Conservation (phyloP, 345 rosid genomes). For the Noccaea caerulescens region DNA sequence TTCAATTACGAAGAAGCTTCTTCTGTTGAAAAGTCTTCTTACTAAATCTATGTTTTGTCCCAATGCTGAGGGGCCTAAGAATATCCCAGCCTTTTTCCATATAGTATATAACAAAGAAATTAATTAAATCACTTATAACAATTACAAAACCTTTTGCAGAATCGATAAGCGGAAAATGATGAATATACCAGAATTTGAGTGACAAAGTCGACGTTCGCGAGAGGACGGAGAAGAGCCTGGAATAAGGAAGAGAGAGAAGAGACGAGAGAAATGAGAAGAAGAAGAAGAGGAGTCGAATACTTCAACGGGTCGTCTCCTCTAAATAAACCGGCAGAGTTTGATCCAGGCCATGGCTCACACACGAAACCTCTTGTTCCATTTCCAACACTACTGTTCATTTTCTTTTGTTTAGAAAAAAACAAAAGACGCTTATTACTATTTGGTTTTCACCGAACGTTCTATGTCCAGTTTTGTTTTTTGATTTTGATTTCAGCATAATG, state of each 20-base stretch:
- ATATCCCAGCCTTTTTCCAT: slow-evolving; percentile 47
- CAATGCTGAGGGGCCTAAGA: slow-evolving; percentile 46
- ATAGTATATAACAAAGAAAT: background rate
- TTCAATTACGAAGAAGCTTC: slow-evolving; percentile 31
- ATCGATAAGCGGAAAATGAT: background rate
- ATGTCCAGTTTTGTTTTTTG: background rate
- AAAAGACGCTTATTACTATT: background rate
- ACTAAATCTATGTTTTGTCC: slow-evolving; percentile 20
- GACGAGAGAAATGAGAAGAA: slow-evolving; percentile 41
- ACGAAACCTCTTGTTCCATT: slow-evolving; percentile 16
- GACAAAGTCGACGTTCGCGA: slow-evolving; percentile 39
- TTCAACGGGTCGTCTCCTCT: slow-evolving; percentile 14
- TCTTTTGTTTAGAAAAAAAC: background rate
- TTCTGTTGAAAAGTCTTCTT: slow-evolving; percentile 23
- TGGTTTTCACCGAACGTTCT: background rate
- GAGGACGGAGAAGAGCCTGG: slow-evolving; percentile 44
- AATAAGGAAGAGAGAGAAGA: slow-evolving; percentile 36
- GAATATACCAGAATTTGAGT: slow-evolving; percentile 44
- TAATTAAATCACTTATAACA: background rate
- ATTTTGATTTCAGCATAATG: background rate
- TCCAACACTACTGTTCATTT: background rate
- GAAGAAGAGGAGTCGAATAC: slow-evolving; percentile 35
- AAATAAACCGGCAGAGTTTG: slow-evolving; percentile 15
- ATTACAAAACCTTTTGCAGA: too few species aligned
- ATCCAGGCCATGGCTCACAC: slow-evolving; percentile 33